Evolutionary conservation across 2,329 filamentous ascomycete genomes (phyloP).

Genomic region (Pseudogymnoascus destructans): DNA sequence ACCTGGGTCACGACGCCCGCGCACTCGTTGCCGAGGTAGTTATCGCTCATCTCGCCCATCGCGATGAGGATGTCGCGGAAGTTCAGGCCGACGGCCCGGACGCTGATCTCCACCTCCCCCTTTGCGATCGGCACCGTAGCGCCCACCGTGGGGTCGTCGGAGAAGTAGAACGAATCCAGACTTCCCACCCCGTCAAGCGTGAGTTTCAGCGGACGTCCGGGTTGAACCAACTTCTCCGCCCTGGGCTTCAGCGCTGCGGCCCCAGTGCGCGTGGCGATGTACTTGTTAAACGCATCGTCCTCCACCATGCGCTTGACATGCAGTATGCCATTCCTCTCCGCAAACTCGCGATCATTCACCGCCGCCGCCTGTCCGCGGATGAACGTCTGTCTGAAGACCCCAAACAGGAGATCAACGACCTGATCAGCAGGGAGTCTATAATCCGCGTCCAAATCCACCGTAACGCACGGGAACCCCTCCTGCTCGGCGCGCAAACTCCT

Average conservation of each 20-base stretch:
- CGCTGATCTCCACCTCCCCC: slow-evolving; percentile 19
- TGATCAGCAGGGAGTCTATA: slow-evolving; percentile 27
- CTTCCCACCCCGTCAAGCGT: slow-evolving; percentile 19
- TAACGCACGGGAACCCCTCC: slow-evolving; percentile 16
- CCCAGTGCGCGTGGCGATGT: neutral
- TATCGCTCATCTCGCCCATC: slow-evolving; percentile 26
- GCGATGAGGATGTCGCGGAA: slow-evolving; percentile 28
- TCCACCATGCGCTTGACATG: slow-evolving; percentile 21
- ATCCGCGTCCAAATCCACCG: slow-evolving; percentile 16
- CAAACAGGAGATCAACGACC: slow-evolving; percentile 13
- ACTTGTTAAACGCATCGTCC: slow-evolving; percentile 19
- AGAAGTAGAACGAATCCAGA: slow-evolving; percentile 21
- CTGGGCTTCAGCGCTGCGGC: neutral
- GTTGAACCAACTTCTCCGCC: slow-evolving; percentile 11
- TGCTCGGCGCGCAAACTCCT: slow-evolving; percentile 1
- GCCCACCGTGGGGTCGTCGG: slow-evolving; percentile 19
- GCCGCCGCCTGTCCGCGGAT: neutral
- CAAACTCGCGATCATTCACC: slow-evolving; percentile 22
- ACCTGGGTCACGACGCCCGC: slow-evolving; percentile 25
- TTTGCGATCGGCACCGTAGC: slow-evolving; percentile 10
- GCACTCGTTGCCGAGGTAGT: slow-evolving; percentile 27
- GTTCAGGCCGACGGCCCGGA: slow-evolving; percentile 27
- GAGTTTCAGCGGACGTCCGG: slow-evolving; percentile 18
- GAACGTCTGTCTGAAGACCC: slow-evolving; percentile 17
- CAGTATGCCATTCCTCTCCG: slow-evolving; percentile 22